Conservation (phyloP, 1,284 basidiomycete genomes). For the Pseudozyma hubeiensis region DNA sequence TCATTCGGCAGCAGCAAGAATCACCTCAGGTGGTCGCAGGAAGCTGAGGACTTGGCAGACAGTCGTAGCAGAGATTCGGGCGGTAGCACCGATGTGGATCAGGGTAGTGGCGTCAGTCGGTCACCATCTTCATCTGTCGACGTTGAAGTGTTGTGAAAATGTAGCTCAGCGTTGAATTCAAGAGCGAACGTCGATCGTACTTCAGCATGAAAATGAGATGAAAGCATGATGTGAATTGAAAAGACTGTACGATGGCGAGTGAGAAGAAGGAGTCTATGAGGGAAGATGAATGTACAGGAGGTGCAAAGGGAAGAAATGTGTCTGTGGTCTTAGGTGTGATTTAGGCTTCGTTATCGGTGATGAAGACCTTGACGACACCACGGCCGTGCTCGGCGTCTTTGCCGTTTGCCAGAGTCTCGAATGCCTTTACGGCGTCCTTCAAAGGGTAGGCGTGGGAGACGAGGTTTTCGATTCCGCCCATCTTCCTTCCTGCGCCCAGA, state of each 20-base stretch:
- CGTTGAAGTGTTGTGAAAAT: background rate
- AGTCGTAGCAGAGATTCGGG: slow-evolving; percentile 9
- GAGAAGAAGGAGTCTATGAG: background rate
- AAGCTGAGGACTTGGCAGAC: background rate
- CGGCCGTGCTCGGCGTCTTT: slow-evolving; percentile 37
- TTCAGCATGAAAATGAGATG: too few species aligned
- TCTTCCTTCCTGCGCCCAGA: slow-evolving; percentile 22
- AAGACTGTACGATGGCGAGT: too few species aligned
- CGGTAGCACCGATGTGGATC: slow-evolving; percentile 1
- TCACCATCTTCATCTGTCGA: slow-evolving; percentile 1
- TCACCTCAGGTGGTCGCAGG: background rate
- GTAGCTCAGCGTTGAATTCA: background rate
- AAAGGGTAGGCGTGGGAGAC: slow-evolving; percentile 54
- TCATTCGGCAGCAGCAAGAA: slow-evolving; percentile 8
- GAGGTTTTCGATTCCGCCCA: slow-evolving; percentile 56
- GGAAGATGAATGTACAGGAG: slow-evolving; percentile 1
- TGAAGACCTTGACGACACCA: slow-evolving; percentile 60
- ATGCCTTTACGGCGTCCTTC: slow-evolving; percentile 47
- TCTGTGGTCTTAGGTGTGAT: background rate
- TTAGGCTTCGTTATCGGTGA: slow-evolving; percentile 45
- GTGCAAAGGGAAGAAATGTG: background rate
- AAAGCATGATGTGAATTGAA: too few species aligned
- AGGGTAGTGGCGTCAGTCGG: background rate
- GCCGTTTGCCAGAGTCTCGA: slow-evolving; percentile 52
- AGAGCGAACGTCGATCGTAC: too few species aligned